Evolutionary conservation across 768 basidiomycete species (phyloP), one percentile per base, ranked within the genome.

Genomic region (Leccinellum albellum): DNA sequence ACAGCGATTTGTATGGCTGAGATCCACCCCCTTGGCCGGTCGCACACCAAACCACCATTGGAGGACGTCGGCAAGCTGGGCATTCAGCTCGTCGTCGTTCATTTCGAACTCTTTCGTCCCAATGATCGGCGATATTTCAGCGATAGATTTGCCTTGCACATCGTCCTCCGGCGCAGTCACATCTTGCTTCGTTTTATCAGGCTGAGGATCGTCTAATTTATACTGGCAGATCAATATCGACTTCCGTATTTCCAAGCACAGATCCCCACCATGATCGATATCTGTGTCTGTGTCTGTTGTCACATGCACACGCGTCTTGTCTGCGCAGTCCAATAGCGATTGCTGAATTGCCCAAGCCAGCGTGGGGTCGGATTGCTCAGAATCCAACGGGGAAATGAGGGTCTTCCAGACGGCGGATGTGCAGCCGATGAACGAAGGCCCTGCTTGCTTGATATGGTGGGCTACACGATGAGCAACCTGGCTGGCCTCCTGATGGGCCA

Each of bases 1-100:
- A 78, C 92, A 93, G 50, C 91, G 78, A 54, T 77, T 64, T 3
- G 85, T 74, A 51, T 88, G 76, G 45, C 79, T 72, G 21, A 86
- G 29, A 3, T 78, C 76, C 0, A 94, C 94, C 1, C 94, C 94
- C n/a, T 72, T 69, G 0, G 93, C 83, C 29, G 78, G 74, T 40
- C 93, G 78, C 52, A 76, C 62, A 1, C 91, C 90, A 56, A 79
- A 72, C 94, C 94, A 96, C 84, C 88, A 94, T 50, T 78, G 69
- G 2, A 93, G 69, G 1, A 87, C 75, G 52, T 77, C 77, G 1
- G 65, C 61, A 23, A 94, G 71, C 60, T 88, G 78, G 1, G 58
- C 58, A 23, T 85, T 78, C 20, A 96, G 77, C 45, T 82, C 59
- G 1, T 45, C 40, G 9, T 82, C 74, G 50, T 90, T 75, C 67